Percentiles rank a stretch among this genome's conserved stretches.
These are phyloP conservation scores for Cladophialophora bantiana DNA, from an alignment of 2,329 filamentous ascomycete species.

Conservation along the genomic window DNA sequence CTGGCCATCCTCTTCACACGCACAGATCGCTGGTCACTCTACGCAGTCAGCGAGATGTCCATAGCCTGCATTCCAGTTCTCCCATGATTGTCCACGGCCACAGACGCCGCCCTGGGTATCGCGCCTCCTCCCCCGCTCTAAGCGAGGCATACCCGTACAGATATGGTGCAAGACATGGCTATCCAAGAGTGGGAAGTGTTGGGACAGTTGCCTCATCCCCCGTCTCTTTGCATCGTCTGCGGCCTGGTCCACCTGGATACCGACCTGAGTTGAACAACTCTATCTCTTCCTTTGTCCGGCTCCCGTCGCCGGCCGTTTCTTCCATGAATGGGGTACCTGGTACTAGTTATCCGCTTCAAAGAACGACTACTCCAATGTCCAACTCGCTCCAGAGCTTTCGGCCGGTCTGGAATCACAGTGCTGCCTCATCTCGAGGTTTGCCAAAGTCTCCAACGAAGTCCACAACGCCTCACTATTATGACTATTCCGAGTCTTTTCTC, in stretches of 20 bases:
- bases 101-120: slow-evolving; percentile 20
- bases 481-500: slow-evolving; percentile 41
- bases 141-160: slow-evolving; percentile 32
- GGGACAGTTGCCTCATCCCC: slow-evolving; percentile 39
- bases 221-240: slow-evolving; percentile 22
- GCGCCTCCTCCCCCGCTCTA: slow-evolving; percentile 35
- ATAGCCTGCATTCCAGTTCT: slow-evolving; percentile 36
- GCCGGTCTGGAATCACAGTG: slow-evolving; percentile 28
- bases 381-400: slow-evolving; percentile 31
- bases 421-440: slow-evolving; percentile 25
- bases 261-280: slow-evolving; percentile 37
- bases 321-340: slow-evolving; percentile 4
- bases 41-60: slow-evolving; percentile 34
- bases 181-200: slow-evolving; percentile 32
- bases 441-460: slow-evolving; percentile 39
- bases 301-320: slow-evolving; percentile 37
- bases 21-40: slow-evolving; percentile 40
- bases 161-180: slow-evolving; percentile 22
- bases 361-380: slow-evolving; percentile 36
- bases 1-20: slow-evolving; percentile 31
- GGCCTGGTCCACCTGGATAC: slow-evolving; percentile 27
- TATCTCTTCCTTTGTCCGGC: slow-evolving; percentile 31
- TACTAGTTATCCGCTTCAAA: slow-evolving; percentile 19
- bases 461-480: slow-evolving; percentile 39
- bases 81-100: slow-evolving; percentile 26